These are phyloP conservation scores for Mycena rosella DNA, from an alignment of 768 basidiomycete species.

Conservation along the genomic window DNA sequence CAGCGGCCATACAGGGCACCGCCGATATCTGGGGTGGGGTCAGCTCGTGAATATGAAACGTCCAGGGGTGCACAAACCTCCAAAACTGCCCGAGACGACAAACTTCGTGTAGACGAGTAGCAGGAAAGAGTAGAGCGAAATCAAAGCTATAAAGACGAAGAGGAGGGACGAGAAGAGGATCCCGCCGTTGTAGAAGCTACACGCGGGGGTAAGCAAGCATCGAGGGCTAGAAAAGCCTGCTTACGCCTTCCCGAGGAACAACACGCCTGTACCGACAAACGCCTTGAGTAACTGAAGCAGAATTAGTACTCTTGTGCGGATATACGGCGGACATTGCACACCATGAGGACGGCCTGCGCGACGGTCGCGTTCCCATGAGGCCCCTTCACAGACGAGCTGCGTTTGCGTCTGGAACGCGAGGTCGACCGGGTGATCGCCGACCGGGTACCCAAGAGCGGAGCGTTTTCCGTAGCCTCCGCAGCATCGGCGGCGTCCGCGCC, in stretches of 20 bases:
- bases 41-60: slow-evolving; percentile 2
- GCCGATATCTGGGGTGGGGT: slow-evolving; percentile 79
- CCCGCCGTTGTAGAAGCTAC: slow-evolving; percentile 95
- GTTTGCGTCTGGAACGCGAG: slow-evolving; percentile 67
- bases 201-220: slow-evolving; percentile 16
- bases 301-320: slow-evolving; percentile 6
- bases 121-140: slow-evolving; percentile 95
- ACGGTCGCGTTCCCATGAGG: slow-evolving; percentile 89
- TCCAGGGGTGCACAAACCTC: slow-evolving; percentile 66
- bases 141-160: slow-evolving; percentile 83
- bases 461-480: slow-evolving; percentile 56
- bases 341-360: slow-evolving; percentile 94
- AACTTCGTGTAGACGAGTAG: slow-evolving; percentile 90
- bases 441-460: slow-evolving; percentile 64
- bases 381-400: slow-evolving; percentile 67
- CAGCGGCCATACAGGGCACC: slow-evolving; percentile 91
- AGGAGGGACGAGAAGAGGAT: slow-evolving; percentile 87
- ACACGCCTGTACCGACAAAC: slow-evolving; percentile 94
- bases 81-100: slow-evolving; percentile 92
- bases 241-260: slow-evolving; percentile 96
- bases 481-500: slow-evolving; percentile 38
- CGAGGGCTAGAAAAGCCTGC: slow-evolving; percentile 42
- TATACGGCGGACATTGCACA: slow-evolving; percentile 47
- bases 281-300: slow-evolving; percentile 82
- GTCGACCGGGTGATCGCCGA: slow-evolving; percentile 44